Conservation (phyloP, 1,284 basidiomycete species). For the Agaricales sp. region DNA sequence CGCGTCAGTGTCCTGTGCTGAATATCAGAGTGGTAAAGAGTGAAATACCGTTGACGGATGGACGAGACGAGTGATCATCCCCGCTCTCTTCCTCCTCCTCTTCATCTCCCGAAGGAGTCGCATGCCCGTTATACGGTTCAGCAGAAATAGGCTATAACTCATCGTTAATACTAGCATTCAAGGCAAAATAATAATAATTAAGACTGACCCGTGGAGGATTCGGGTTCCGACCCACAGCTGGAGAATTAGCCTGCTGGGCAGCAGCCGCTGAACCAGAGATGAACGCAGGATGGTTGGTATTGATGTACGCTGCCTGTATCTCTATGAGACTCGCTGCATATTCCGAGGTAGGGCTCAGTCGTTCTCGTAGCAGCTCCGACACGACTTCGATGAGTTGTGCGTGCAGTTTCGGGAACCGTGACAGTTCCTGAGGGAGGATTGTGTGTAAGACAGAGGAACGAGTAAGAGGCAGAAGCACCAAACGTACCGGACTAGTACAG, state of each 20-base stretch:
- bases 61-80: not conserved
- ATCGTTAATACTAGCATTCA: no score
- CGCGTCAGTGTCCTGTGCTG: no score
- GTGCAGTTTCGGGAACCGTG: conserved; percentile 91
- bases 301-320: conserved; percentile 99
- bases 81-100: conserved; percentile 46
- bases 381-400: conserved; percentile 96
- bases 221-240: not conserved
- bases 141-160: conserved; percentile 43
- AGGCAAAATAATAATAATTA: conserved; percentile 5
- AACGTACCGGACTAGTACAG: conserved; percentile 77
- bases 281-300: conserved; percentile 94
- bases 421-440: conserved; percentile 63
- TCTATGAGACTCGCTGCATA: conserved; percentile 94
- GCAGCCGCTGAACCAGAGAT: conserved; percentile 58
- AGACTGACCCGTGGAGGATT: conserved; percentile 42
- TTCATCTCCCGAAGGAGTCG: conserved; percentile 39
- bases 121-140: conserved; percentile 44
- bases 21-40: no score
- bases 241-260: conserved; percentile 24
- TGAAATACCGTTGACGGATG: not conserved
- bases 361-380: conserved; percentile 89
- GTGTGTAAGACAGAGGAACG: conserved; percentile 3
- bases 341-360: conserved; percentile 92
- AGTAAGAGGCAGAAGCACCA: conserved; percentile 1